Evolutionary conservation across 139 green algal species (phyloP), one percentile per base, ranked within the genome.

Genomic region (Mychonastes homosphaera): DNA sequence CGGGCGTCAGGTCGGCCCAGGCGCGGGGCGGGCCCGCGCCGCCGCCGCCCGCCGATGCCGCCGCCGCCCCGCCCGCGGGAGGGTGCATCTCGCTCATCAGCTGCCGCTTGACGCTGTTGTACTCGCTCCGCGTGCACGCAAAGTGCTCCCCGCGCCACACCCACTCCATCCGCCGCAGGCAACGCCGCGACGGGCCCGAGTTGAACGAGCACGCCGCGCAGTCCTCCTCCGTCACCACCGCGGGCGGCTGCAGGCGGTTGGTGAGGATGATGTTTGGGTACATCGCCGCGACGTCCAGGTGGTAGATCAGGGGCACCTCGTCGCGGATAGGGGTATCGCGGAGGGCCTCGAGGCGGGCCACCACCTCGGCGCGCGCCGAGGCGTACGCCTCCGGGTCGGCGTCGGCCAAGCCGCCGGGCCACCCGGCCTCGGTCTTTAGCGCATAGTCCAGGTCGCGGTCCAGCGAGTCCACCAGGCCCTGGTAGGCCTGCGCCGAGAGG

Each of bases 201-300:
- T 98, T 98, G 79, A 94, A 98, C 71, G 89, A 85, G 73, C 91
- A 98, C 3, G 91, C 88, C 3, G 91, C 91, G 69, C 90, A 97
- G 62, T 91, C 77, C 55, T 95, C 84, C 43, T 95, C 89, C 2
- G 64, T 89, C 28, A 94, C 86, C 38, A 92, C 82, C 45, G 82
- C 76, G 4, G 72, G 72, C 13, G 87, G 87, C 69, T 95, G 87
- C 63, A 84, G 63, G 45, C 78, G 63, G 76, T 98, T 98, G 55
- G 91, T 98, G 48, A 98, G 84, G 71, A 98, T 98, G 81, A 98
- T 98, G 82, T 97, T 97, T 65, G 91, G 91, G 76, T 98, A 98
- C 91, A 98, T 98, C 53, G 91, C 91, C 0, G 91, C 89, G 33
- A 98, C 91, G 65, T 98, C 91, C 54, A 98, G 78, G 65, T 98